Base-by-base conservation (phyloP, 257 asterid genomes). In the Solanum rostratum region DNA sequence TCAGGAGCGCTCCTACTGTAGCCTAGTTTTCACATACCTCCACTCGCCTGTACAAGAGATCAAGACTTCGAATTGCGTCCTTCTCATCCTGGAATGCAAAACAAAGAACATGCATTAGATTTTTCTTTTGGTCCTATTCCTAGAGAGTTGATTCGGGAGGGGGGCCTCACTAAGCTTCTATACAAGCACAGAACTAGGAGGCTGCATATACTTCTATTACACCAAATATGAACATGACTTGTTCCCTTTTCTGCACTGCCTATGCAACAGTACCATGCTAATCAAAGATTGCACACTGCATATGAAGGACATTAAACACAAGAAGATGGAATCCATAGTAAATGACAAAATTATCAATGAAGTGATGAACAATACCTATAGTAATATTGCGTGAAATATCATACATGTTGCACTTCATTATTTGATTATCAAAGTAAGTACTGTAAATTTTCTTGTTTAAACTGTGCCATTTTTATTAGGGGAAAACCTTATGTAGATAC, bases 41-140 rank as follows among this genome's bases (percentile, higher is more conserved):
- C 46, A 95, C 94, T 88, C 99, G 91, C 90, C 98, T 89, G 93
- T 95, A 96, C 91, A 96, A 88, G 89, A 96, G 98, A 90, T 95
- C 97, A 79, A 96, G 99, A 84, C 98, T 95, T 90, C 99, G 90
- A 84, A 96, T 50, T 45, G 97, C 99, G 88, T 96, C 99, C 86
- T 93, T 95, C 86, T 96, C 99, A 60, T 95, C 99, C 99, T 96
- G 95, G 45, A 81, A 57, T 60, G 80, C 27, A 10, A 45, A 76
- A 50, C n/a, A 76, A 76, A 76, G 27, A 9, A 50, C 63, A 78
- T 18, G 46, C 16, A 27, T 50, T 78, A 78, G 29, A 27, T 15
- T 29, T 33, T 49, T 49, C 82, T 14, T 46, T 76, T 76, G 82
- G n/a, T 50, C 16, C 45, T 49, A 46, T 8, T 27, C 59, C 82